phyloP scores from a whole-genome alignment of 2,329 filamentous ascomycete species.

The Colletotrichum musae region DNA sequence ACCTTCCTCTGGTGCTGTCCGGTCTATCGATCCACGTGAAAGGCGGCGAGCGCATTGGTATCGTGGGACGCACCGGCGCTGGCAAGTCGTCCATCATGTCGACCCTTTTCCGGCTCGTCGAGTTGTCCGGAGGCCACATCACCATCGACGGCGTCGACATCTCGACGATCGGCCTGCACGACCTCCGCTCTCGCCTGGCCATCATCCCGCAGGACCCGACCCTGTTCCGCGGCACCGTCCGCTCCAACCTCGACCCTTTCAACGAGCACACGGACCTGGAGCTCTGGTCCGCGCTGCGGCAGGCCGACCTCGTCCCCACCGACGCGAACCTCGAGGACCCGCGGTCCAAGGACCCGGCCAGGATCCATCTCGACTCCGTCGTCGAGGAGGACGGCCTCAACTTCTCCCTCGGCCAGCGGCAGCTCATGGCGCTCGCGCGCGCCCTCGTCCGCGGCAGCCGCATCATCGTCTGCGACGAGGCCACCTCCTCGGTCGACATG shows the following conservation, averaged over 20 bases:
- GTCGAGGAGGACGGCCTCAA: conserved; percentile 97
- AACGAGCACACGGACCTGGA: conserved; percentile 82
- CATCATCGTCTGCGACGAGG: conserved; percentile 98
- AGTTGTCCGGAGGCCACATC: conserved; percentile 74
- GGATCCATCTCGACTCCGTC: conserved; percentile 85
- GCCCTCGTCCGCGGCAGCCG: conserved; percentile 89
- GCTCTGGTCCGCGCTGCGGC: conserved; percentile 83
- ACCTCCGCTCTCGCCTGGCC: conserved; percentile 81
- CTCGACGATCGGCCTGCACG: conserved; percentile 79
- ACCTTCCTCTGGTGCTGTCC: conserved; percentile 80
- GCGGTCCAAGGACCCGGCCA: conserved; percentile 56
- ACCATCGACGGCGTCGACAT: conserved; percentile 79
- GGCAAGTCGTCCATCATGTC: conserved; percentile 90
- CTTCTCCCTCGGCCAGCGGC: conserved; percentile 94
- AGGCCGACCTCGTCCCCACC: conserved; percentile 79
- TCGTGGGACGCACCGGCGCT: conserved; percentile 86
- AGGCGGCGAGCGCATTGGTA: conserved; percentile 84
- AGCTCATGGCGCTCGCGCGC: conserved; percentile 93
- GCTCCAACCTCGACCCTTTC: conserved; percentile 87
- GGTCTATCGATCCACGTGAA: conserved; percentile 80
- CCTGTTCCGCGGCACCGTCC: conserved; percentile 84
- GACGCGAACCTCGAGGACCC: conserved; percentile 46
- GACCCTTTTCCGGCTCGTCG: conserved; percentile 82
- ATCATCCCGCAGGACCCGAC: conserved; percentile 91
- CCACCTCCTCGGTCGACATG: conserved; percentile 93